Percentiles rank a stretch among this genome's conserved stretches.
Conservation (phyloP, 140 eudicot species). For the Bidens hawaiensis region DNA sequence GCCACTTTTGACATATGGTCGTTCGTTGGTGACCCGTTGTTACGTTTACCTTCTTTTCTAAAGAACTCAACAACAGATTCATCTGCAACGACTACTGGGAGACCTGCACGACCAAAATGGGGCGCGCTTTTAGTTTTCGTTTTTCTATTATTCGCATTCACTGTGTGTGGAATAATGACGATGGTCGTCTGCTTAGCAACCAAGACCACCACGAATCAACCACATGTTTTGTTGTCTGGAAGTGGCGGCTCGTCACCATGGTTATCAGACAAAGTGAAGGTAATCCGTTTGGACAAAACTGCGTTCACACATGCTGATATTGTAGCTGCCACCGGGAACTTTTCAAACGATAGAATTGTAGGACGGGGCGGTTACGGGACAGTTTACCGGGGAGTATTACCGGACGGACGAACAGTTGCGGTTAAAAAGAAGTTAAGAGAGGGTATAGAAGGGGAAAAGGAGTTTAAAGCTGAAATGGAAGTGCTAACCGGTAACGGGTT, state of each 20-base stretch:
- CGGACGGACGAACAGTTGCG: conserved; percentile 83
- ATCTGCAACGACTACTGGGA: neutral
- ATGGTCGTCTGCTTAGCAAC: conserved; percentile 41
- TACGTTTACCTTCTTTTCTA: conserved; percentile 61
- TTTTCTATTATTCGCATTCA: conserved; percentile 39
- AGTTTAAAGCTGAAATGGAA: conserved; percentile 96
- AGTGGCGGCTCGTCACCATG: conserved; percentile 55
- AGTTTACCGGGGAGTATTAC: conserved; percentile 75
- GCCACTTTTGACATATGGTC: conserved; percentile 88
- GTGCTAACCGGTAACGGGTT: conserved; percentile 61
- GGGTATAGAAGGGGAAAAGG: conserved; percentile 83
- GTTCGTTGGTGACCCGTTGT: conserved; percentile 66
- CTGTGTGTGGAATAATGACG: conserved; percentile 50
- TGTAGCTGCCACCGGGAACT: conserved; percentile 62
- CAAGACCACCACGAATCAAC: conserved; percentile 32
- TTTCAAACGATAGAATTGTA: conserved; percentile 65
- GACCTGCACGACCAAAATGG: conserved; percentile 18
- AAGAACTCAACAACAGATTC: conserved; percentile 32
- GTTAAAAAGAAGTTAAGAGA: conserved; percentile 85
- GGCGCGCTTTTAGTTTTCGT: conserved; percentile 37
- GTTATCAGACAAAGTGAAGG: conserved; percentile 56
- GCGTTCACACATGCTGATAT: conserved; percentile 87
- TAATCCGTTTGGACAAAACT: conserved; percentile 79
- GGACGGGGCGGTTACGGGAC: conserved; percentile 92
- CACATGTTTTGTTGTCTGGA: conserved; percentile 24